Conservation (phyloP, 495 filamentous ascomycete species). For the Penicillium manginii region DNA sequence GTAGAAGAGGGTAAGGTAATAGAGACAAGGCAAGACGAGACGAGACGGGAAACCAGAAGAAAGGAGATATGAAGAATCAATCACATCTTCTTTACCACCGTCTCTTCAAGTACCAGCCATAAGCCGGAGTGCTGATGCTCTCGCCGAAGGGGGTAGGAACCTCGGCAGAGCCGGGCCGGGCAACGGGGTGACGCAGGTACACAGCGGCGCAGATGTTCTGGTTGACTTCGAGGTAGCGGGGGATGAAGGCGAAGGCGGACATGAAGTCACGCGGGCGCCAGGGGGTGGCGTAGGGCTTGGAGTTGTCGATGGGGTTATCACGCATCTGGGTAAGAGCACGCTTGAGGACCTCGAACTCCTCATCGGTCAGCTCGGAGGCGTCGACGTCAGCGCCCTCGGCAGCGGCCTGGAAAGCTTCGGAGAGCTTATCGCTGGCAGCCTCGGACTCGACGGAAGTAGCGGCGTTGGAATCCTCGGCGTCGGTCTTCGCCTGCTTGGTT, state of each 20-base stretch:
- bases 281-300: constrained; percentile 87
- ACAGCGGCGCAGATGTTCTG: constrained; percentile 94
- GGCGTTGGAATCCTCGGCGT: constrained; percentile 5
- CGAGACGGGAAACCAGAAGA: constrained; percentile 14
- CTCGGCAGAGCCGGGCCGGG: constrained; percentile 82
- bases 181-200: constrained; percentile 93
- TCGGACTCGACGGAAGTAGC: constrained; percentile 19
- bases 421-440: constrained; percentile 38
- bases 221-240: constrained; percentile 95
- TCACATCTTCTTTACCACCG: constrained; percentile 54
- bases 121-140: constrained; percentile 71
- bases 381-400: constrained; percentile 44
- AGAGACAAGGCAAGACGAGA: constrained; percentile 23
- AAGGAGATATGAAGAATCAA: constrained; percentile 11
- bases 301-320: constrained; percentile 74
- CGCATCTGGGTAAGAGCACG: constrained; percentile 57
- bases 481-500: constrained; percentile 19
- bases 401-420: constrained; percentile 48
- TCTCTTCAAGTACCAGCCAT: constrained; percentile 91
- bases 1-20: constrained; percentile 14
- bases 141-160: constrained; percentile 83
- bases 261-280: constrained; percentile 90
- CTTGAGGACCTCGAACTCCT: constrained; percentile 47
- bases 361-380: constrained; percentile 41
- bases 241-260: constrained; percentile 91